Conservation (phyloP, 108 stramenopile genomes). For the Cyclotella baltica region DNA sequence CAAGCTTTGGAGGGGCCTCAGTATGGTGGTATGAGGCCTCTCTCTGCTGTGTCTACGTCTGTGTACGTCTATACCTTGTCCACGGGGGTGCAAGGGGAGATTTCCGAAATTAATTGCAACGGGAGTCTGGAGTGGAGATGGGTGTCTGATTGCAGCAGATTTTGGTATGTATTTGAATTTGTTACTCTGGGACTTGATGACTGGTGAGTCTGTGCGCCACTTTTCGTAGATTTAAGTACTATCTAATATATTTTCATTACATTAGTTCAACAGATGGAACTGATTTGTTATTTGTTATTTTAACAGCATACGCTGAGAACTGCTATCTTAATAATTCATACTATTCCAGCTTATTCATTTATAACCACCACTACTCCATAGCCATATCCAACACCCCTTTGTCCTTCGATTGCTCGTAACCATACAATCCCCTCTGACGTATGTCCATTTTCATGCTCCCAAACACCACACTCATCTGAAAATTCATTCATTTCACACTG, state of each 20-base stretch:
- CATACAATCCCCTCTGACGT: constrained; percentile 76
- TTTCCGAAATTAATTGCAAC: constrained; percentile 82
- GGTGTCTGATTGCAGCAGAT: constrained; percentile 92
- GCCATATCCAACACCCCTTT: constrained; percentile 74
- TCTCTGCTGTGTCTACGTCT: constrained; percentile 70
- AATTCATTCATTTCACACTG: constrained; percentile 97
- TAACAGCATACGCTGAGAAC: too few relatives aligned
- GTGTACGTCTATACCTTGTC: too few relatives aligned
- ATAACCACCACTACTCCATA: too few relatives aligned
- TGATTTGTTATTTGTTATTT: too few relatives aligned
- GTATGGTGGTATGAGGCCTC: constrained; percentile 78
- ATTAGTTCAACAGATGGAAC: neutral
- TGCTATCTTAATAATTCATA: too few relatives aligned
- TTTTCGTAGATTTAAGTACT: constrained; percentile 41
- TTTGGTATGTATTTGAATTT: constrained; percentile 90
- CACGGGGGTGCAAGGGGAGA: constrained; percentile 25
- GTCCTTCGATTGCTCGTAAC: constrained; percentile 79
- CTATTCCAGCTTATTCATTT: too few relatives aligned
- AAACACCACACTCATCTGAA: constrained; percentile 87
- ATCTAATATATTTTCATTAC: neutral
- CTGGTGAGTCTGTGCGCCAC: constrained; percentile 87
- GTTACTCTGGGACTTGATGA: constrained; percentile 95
- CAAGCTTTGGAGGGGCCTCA: constrained; percentile 83
- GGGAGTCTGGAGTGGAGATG: constrained; percentile 93
- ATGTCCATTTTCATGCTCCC: constrained; percentile 83